These are phyloP conservation scores for Kalmusia sp. DNA, from an alignment of 2,329 filamentous ascomycete species.

Conservation along the genomic window DNA sequence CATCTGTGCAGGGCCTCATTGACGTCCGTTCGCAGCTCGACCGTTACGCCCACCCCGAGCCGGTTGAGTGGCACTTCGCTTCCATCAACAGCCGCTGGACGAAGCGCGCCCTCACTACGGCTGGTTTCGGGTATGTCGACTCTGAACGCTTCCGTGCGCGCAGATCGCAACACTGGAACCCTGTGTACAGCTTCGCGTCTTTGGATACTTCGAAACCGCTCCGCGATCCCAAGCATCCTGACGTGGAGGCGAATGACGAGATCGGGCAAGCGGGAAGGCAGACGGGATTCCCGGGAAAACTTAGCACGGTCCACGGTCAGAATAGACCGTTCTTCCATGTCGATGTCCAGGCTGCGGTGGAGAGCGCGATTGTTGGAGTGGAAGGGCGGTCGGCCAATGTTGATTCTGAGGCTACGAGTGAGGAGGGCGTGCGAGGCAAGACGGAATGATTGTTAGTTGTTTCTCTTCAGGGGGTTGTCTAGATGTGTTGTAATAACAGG, in stretches of 20 bases:
- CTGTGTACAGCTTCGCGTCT: slow-evolving; percentile 95
- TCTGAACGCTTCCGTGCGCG: slow-evolving; percentile 56
- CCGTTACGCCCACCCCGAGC: slow-evolving; percentile 77
- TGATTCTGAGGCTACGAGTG: slow-evolving; percentile 2
- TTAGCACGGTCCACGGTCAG: slow-evolving; percentile 80
- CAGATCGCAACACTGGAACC: slow-evolving; percentile 74
- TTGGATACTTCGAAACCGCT: slow-evolving; percentile 74
- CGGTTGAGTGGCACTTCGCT: slow-evolving; percentile 96
- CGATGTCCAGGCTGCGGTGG: slow-evolving; percentile 86
- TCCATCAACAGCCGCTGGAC: slow-evolving; percentile 94
- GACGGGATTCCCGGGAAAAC: slow-evolving; percentile 41
- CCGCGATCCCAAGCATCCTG: slow-evolving; percentile 59
- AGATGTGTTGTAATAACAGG: background rate
- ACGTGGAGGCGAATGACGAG: slow-evolving; percentile 31
- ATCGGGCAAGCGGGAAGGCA: slow-evolving; percentile 19
- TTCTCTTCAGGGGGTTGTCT: background rate
- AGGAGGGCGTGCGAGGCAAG: slow-evolving; percentile 10
- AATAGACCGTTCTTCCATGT: slow-evolving; percentile 94
- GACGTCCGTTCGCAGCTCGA: slow-evolving; percentile 95
- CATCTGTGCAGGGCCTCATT: slow-evolving; percentile 89
- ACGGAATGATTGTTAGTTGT: background rate
- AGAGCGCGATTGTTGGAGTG: slow-evolving; percentile 84
- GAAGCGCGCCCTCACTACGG: slow-evolving; percentile 84
- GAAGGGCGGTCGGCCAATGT: slow-evolving; percentile 50
- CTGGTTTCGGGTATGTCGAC: slow-evolving; percentile 80